phyloP scores from a whole-genome alignment of 176 grass and related monocot species.

The Ensete glaucum region DNA sequence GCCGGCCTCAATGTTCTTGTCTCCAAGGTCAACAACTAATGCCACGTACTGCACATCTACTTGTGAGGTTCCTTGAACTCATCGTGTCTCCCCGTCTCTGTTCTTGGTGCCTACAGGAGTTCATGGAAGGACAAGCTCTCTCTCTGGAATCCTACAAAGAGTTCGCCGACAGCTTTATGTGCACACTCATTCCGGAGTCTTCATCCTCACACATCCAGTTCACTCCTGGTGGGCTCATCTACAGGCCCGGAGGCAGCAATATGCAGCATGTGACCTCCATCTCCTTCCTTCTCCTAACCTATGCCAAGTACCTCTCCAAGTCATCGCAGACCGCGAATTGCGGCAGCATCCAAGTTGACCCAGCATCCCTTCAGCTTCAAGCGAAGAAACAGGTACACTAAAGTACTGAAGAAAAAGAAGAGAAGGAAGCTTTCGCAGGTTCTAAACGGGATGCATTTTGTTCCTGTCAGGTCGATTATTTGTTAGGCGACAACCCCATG shows the following conservation, averaged over 20 bases:
- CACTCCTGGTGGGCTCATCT: conserved; percentile 74
- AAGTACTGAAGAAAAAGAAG: neutral
- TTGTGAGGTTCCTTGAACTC: too few relatives aligned
- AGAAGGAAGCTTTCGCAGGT: too few relatives aligned
- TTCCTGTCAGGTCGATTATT: conserved; percentile 51
- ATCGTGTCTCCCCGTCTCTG: too few relatives aligned
- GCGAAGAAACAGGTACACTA: conserved; percentile 60
- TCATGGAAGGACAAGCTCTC: conserved; percentile 57
- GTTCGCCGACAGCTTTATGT: conserved; percentile 76
- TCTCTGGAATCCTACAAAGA: conserved; percentile 79
- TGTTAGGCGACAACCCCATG: conserved; percentile 84
- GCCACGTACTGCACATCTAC: neutral
- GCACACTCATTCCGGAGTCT: conserved; percentile 81
- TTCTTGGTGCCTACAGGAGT: conserved; percentile 37
- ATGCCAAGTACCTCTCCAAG: conserved; percentile 74
- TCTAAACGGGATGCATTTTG: neutral
- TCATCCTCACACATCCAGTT: conserved; percentile 72
- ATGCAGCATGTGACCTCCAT: conserved; percentile 97
- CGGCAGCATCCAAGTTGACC: conserved; percentile 50
- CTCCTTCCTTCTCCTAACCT: conserved; percentile 74
- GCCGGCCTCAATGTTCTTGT: conserved; percentile 80
- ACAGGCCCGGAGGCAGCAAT: conserved; percentile 91
- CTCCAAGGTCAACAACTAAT: conserved; percentile 43
- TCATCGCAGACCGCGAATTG: conserved; percentile 77
- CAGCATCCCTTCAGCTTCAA: conserved; percentile 42